Base-by-base conservation (phyloP, 2,329 filamentous ascomycete genomes). In the Ilyonectria destructans region DNA sequence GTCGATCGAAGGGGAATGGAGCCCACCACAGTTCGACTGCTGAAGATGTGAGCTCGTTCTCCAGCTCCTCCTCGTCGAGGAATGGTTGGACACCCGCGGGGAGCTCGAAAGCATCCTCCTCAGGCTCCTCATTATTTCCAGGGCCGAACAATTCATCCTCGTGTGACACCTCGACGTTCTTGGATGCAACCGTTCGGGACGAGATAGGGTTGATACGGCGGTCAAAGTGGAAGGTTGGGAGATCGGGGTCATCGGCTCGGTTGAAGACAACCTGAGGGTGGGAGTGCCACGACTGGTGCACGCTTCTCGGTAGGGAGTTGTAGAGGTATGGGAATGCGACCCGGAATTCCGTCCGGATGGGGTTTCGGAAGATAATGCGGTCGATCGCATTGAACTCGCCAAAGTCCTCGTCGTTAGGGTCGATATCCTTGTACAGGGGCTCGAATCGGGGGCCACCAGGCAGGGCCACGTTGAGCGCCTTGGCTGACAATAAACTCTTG, bases 311-410 rank as follows among this genome's bases (percentile, higher is more conserved):
- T 6, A 99, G 87, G 19, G 96, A 97, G 80, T 99, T 99, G 85
- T 99, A 99, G 6, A 99, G 87, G 80, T 92, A 98, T 0, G 96
- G 96, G 80, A 94, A 98, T 1, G 95, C 95, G 49, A 99, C 96
- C 52, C 96, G 91, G 77, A 97, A 98, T 82, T 99, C 96, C 9
- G 96, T 99, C 74, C 96, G 91, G 72, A 98, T 97, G 1, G 96
- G 95, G 54, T 93, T 92, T 72, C 96, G 93, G 87, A 99, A 99
- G 74, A 99, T 99, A 82, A 99, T 99, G 74, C 97, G 94, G 78
- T 99, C 96, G 76, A 99, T 99, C 37, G 96, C 96, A 78, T 99
- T 99, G 87, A 99, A 99, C 82, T 99, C 96, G 82, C 96, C 96
- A 82, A 99, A 99, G 79, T 99, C 96, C 81, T 99, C 96, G 74